phyloP scores from a whole-genome alignment of 345 rosid species.

The Salix brachista region DNA sequence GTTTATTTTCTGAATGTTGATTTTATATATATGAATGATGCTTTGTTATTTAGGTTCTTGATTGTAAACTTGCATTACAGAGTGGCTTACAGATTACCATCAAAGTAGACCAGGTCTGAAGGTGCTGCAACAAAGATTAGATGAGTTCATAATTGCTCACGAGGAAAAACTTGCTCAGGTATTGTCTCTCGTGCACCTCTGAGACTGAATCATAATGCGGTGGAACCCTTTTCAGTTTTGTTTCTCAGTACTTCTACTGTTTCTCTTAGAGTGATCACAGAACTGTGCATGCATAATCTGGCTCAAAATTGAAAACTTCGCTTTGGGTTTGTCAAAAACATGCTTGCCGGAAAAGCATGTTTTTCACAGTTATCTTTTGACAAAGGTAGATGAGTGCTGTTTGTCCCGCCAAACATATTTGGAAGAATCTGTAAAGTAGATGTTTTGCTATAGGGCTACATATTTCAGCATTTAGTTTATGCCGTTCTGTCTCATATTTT shows the following conservation, averaged over 20 bases:
- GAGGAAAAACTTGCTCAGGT: slow-evolving; percentile 83
- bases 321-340: not conserved
- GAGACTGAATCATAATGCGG: not conserved
- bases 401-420: not conserved
- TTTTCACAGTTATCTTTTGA: not conserved
- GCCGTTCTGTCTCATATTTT: not conserved
- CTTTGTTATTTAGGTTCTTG: slow-evolving; percentile 12
- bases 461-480: not conserved
- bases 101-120: slow-evolving; percentile 72
- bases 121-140: slow-evolving; percentile 68
- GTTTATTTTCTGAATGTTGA: not conserved
- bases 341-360: not conserved
- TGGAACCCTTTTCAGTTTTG: not conserved
- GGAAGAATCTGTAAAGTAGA: not conserved
- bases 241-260: not conserved
- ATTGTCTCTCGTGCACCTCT: slow-evolving; percentile 1
- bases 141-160: slow-evolving; percentile 67
- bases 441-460: not conserved
- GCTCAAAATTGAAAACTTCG: not conserved
- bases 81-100: slow-evolving; percentile 70
- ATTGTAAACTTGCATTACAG: slow-evolving; percentile 38
- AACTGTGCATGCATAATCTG: not conserved
- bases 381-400: not conserved
- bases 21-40: not conserved
- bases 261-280: not conserved